Conservation (phyloP, 1,284 basidiomycete genomes). For the Leccinum griseonigrum region DNA sequence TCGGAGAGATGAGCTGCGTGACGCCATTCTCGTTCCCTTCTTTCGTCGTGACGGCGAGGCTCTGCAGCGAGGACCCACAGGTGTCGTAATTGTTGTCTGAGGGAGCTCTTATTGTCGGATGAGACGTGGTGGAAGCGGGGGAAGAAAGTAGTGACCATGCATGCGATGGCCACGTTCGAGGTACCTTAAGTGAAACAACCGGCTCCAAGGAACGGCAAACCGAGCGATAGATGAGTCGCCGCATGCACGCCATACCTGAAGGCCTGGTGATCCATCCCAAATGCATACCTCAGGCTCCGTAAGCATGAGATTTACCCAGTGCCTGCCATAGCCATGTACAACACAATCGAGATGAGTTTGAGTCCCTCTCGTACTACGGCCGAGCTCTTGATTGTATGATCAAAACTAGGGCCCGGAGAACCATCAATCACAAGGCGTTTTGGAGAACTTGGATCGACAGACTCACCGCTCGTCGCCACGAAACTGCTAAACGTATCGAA, state of each 20-base stretch:
- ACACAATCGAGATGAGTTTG: slow-evolving; percentile 81
- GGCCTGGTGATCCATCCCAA: slow-evolving; percentile 83
- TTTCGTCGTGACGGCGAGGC: slow-evolving; percentile 81
- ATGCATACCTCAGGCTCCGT: slow-evolving; percentile 85
- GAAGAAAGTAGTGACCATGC: slow-evolving; percentile 88
- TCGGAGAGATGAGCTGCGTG: slow-evolving; percentile 61
- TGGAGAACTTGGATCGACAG: slow-evolving; percentile 4
- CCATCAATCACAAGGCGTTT: not conserved
- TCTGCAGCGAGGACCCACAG: slow-evolving; percentile 96
- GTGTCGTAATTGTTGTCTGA: slow-evolving; percentile 79
- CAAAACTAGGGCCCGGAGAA: slow-evolving; percentile 66
- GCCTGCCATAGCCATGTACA: slow-evolving; percentile 94
- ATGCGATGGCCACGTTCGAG: slow-evolving; percentile 89
- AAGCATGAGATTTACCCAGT: slow-evolving; percentile 93
- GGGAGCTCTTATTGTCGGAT: slow-evolving; percentile 86
- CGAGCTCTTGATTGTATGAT: slow-evolving; percentile 81
- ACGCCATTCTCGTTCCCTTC: slow-evolving; percentile 59
- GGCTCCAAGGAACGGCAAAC: slow-evolving; percentile 91
- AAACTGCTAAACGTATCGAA: slow-evolving; percentile 76
- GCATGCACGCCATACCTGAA: slow-evolving; percentile 90
- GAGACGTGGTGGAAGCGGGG: slow-evolving; percentile 80
- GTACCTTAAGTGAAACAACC: slow-evolving; percentile 92
- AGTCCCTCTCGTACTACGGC: slow-evolving; percentile 82
- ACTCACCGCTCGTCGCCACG: slow-evolving; percentile 61
- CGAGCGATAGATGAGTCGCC: slow-evolving; percentile 89